Evolutionary conservation across 495 filamentous ascomycete genomes (phyloP).

Genomic region (Tuber magnatum): DNA sequence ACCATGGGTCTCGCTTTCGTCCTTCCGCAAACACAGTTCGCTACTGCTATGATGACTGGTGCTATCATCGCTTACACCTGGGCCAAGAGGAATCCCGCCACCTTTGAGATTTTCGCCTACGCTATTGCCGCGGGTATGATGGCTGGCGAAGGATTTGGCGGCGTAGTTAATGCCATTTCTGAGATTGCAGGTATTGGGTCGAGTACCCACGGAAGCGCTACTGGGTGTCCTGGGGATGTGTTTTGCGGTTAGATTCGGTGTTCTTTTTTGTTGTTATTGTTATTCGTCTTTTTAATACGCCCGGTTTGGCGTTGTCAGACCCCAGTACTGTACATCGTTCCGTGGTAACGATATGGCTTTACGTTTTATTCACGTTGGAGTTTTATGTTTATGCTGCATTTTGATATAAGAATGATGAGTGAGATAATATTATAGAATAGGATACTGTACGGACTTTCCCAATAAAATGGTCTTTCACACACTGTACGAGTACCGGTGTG

Average conservation of each 20-base stretch:
- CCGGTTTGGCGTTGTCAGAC: not conserved
- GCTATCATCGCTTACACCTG: slow-evolving; percentile 53
- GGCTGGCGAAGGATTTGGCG: slow-evolving; percentile 61
- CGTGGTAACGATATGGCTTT: not conserved
- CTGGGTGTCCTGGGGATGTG: slow-evolving; percentile 47
- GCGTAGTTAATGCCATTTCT: slow-evolving; percentile 54
- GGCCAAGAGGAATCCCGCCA: slow-evolving; percentile 51
- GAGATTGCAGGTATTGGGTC: slow-evolving; percentile 51
- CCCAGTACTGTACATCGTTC: not conserved
- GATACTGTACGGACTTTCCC: not conserved
- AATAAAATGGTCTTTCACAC: not conserved
- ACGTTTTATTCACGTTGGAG: not conserved
- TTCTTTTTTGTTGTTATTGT: slow-evolving; percentile 7
- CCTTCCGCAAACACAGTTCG: slow-evolving; percentile 52
- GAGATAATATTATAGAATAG: not conserved
- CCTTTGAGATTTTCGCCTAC: slow-evolving; percentile 59
- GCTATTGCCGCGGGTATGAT: slow-evolving; percentile 61
- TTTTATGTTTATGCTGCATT: not conserved
- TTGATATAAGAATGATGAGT: not conserved
- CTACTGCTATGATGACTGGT: slow-evolving; percentile 54
- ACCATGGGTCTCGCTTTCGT: slow-evolving; percentile 59
- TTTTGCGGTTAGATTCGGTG: slow-evolving; percentile 38
- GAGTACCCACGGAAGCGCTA: slow-evolving; percentile 44
- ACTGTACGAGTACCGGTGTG: no score
- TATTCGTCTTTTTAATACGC: not conserved